Evolutionary conservation across 345 rosid species (phyloP), one percentile per base, ranked within the genome.

Genomic region (Ceriops decandra): DNA sequence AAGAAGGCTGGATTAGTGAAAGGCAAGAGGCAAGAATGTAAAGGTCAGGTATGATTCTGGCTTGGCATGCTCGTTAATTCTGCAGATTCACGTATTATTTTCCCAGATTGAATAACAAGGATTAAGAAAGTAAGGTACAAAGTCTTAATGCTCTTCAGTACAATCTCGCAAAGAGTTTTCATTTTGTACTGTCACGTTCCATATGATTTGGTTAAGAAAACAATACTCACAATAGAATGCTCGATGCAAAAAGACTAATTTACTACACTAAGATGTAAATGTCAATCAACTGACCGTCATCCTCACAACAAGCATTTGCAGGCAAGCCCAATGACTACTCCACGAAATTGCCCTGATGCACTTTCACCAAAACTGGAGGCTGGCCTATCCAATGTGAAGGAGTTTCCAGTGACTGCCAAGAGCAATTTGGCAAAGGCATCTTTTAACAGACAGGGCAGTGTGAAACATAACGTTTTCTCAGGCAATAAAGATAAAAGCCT

Each of bases 21-120:
- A 77, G 76, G 71, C 46, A 85, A 82, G 70, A 81, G 67, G 46
- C 83, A 65, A 46, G 88, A 89, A 74, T 73, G 71, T 52, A 84
- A 81, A 79, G 83, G 85, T 81, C 89, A 82, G 92, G 98, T 88
- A 67, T 26, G 89, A 56, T 74, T 79, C 74, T 70, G 28, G 62
- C 64, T 54, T 42, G 32, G 22, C 35, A 9, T 19, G 15, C 19
- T 42, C 49, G 32, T 46, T 27, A 2, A 21, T 46, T 16, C 21
- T 27, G 22, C 11, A 38, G 17, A 35, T 32, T 1, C n/a, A 56
- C n/a, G 27, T 38, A 38, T 3, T 13, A 15, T 42, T 42, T 19
- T 42, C 17, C 1, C 3, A 42, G 49, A 42, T 38, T 38, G 9
- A 2, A 38, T 38, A 38, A 38, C 4, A 38, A 38, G 15, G 47